Base-by-base conservation (phyloP, 129 eudicot species). In the Pittosporum tobira region DNA sequence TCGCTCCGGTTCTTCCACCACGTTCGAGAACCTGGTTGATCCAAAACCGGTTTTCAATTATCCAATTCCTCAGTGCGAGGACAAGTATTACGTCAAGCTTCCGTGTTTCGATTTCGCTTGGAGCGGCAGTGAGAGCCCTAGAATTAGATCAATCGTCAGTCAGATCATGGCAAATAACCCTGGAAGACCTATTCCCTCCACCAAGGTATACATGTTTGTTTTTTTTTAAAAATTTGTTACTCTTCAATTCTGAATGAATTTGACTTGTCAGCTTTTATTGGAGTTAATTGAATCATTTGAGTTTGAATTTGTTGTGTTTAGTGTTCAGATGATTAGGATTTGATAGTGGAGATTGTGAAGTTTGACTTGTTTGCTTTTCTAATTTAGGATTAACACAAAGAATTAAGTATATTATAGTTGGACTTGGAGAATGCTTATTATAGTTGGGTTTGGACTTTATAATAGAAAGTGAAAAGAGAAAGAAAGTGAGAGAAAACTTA, bases 101-200 rank as follows among this genome's bases (percentile, higher is more conserved):
- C 99, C 93, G 25, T 93, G 99, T 68, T 93, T 50, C 53, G 99
- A 93, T 54, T 93, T 93, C 42, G 85, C 84, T 0, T 93, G 94
- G 94, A 93, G 99, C 58, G 99, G 99, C 1, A 77, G 43, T 72
- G 72, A 63, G 0, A 87, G 84, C 48, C 40, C 66, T 5, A 66
- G 73, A 15, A 48, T 79, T 47, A 19, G 51, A 16, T 52, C 75
- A 22, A 87, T 93, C 79, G 96, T 87, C 16, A 62, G 47, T 6
- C 58, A 75, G 43, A 93, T 93, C 50, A 77, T 75, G 80, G 84
- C 56, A 40, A 93, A 93, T 65, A 93, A 93, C 68, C 99, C 96
- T 29, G 94, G 93, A 0, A 56, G 99, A 16, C 80, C 81, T 11
- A 93, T 93, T 71, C 94, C 94, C 47, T 19, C 69, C 2, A 9